Conservation (phyloP, 306 rosid genomes). For the Malus sylvestris region DNA sequence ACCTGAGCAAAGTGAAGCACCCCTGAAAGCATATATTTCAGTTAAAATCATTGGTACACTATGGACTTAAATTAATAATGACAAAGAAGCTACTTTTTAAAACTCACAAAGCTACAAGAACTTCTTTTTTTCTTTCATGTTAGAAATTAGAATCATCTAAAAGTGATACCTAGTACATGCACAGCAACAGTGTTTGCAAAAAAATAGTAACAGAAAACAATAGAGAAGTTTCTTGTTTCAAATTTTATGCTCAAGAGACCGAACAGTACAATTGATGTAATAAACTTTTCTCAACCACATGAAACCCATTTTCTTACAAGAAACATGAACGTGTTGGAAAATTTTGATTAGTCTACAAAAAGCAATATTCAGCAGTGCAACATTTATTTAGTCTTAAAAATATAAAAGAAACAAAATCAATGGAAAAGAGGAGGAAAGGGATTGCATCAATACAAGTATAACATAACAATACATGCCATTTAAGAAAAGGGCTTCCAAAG, state of each 20-base stretch:
- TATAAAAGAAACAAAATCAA: background rate
- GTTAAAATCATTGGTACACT: constrained; percentile 16
- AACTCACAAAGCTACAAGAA: background rate
- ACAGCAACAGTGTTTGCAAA: background rate
- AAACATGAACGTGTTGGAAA: background rate
- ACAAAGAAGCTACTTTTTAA: background rate
- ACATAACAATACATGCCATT: constrained; percentile 57
- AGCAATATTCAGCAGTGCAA: background rate
- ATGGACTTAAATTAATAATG: constrained; percentile 11
- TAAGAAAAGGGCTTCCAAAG: constrained; percentile 69
- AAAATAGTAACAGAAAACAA: background rate
- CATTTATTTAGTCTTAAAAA: background rate
- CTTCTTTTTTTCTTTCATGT: background rate
- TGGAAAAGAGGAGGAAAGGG: background rate
- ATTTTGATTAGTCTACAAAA: background rate
- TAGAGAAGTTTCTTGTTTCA: background rate
- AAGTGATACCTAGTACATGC: background rate
- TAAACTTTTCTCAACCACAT: background rate
- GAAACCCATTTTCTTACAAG: background rate
- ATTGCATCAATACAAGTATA: background rate
- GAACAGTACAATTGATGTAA: background rate
- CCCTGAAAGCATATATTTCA: constrained; percentile 55
- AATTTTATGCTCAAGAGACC: background rate
- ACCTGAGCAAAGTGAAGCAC: constrained; percentile 76
- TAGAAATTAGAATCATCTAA: background rate